These are phyloP conservation scores for Termitomyces sp. DNA, from an alignment of 768 basidiomycete genomes.

Conservation along the genomic window DNA sequence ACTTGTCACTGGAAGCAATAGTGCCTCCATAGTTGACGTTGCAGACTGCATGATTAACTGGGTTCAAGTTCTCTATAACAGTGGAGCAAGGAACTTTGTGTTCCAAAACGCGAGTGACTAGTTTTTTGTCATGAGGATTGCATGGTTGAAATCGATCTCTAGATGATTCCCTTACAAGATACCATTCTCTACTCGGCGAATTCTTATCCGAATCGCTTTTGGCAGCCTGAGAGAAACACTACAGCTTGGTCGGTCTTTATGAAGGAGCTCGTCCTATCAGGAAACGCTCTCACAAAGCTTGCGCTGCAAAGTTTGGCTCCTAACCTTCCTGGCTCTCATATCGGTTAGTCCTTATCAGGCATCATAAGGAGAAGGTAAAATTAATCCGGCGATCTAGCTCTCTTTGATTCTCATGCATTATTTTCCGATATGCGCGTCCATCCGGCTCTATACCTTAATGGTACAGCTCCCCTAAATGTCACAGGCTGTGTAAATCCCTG, in stretches of 20 bases:
- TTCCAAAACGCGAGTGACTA: slow-evolving; percentile 55
- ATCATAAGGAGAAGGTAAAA: neutral
- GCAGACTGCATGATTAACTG: slow-evolving; percentile 54
- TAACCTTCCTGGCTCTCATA: slow-evolving; percentile 44
- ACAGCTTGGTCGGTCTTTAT: slow-evolving; percentile 55
- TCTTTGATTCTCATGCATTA: slow-evolving; percentile 56
- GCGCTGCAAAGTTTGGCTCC: slow-evolving; percentile 43
- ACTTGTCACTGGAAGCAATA: slow-evolving; percentile 46
- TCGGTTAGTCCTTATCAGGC: slow-evolving; percentile 31
- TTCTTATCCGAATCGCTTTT: slow-evolving; percentile 46
- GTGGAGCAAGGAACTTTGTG: slow-evolving; percentile 60
- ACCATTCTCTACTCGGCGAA: slow-evolving; percentile 39
- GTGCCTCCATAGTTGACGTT: slow-evolving; percentile 53
- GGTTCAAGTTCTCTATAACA: slow-evolving; percentile 48
- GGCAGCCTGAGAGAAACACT: slow-evolving; percentile 43
- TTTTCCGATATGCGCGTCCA: slow-evolving; percentile 52
- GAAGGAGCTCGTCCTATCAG: slow-evolving; percentile 43
- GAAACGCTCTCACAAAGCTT: slow-evolving; percentile 45
- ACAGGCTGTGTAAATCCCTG: slow-evolving; percentile 47
- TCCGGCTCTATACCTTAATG: slow-evolving; percentile 52
- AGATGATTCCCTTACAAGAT: slow-evolving; percentile 55
- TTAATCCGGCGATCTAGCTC: slow-evolving; percentile 24
- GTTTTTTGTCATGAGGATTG: neutral
- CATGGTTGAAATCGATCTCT: neutral
- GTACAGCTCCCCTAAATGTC: slow-evolving; percentile 55